A percentile compares a stretch with the other conserved stretches of the same genome.
phyloP scores from a whole-genome alignment of 1,139 yeast genomes.

The Sugiyamaella japonica region DNA sequence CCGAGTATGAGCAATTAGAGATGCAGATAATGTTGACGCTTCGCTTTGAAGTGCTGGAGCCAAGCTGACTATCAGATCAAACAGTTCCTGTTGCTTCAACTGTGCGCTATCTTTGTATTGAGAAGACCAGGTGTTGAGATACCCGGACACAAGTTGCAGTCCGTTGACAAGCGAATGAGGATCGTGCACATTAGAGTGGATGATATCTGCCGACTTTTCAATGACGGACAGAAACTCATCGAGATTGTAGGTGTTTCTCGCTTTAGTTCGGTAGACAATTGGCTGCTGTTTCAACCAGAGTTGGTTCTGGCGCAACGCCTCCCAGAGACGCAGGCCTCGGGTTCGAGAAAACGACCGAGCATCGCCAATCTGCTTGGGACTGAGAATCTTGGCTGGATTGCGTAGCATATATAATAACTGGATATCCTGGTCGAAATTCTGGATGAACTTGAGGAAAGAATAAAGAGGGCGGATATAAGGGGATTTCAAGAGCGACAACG shows the following conservation, averaged over 20 bases:
- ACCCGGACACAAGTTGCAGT: constrained; percentile 4
- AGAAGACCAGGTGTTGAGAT: constrained; percentile 12
- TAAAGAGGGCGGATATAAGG: constrained; percentile 20
- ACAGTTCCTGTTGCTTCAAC: constrained; percentile 16
- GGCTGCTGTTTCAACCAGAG: constrained; percentile 12
- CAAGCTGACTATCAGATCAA: constrained; percentile 9
- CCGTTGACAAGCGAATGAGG: constrained; percentile 7
- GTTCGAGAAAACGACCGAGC: constrained; percentile 6
- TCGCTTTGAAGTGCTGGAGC: constrained; percentile 2
- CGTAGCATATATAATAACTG: constrained; percentile 19
- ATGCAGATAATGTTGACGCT: constrained; percentile 14
- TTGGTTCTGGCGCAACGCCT: constrained; percentile 14
- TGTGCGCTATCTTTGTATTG: constrained; percentile 7
- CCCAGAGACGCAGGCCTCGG: constrained; percentile 18
- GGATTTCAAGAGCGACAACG: constrained; percentile 18
- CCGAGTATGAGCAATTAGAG: constrained; percentile 17
- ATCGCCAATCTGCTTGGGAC: constrained; percentile 14
- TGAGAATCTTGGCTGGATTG: constrained; percentile 18
- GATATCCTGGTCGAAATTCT: constrained; percentile 18
- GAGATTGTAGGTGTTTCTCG: not conserved
- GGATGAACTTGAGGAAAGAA: constrained; percentile 21
- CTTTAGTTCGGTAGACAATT: not conserved
- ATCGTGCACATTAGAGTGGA: constrained; percentile 16
- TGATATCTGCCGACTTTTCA: constrained; percentile 14
- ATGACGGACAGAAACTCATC: constrained; percentile 14